Base-by-base conservation (phyloP, 2,329 filamentous ascomycete species). In the Dothistroma pini region DNA sequence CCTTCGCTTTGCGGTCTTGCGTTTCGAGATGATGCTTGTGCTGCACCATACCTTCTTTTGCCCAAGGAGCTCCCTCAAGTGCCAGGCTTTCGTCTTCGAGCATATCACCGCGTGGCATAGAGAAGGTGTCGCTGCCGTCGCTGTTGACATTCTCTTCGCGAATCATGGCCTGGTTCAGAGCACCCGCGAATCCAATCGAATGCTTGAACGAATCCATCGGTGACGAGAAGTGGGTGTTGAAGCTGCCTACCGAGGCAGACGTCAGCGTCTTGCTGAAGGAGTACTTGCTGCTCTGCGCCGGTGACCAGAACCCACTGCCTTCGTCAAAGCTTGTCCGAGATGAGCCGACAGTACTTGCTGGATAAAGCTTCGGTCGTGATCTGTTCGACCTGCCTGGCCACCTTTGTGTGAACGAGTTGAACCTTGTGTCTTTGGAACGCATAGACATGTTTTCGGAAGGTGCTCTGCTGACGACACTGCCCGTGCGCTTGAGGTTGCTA, bases 11-110 rank as follows among this genome's bases (percentile, higher is more conserved):
- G 79, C 95, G 96, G 67, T 96, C 93, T 38, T 91, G 83, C 4
- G 90, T 87, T 73, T 97, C 93, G 3, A 97, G 83, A 71, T 97
- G 93, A 74, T 97, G 93, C 76, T 97, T 97, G 79, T 99, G 93
- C 68, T 93, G 93, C 21, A 97, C 81, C 69, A 96, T 91, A 64
- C 95, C 95, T 76, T 99, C 95, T 77, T 99, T 99, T 31, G 96
- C 89, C 95, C 95, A 99, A 0, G 95, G 95, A n/a, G 95, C 91
- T 25, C 95, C 95, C 11, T 89, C 87, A 44, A 99, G 86, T 72
- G 96, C 93, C 12, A 99, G 83, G 0, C 89, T 91, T 71, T 99
- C 95, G 70, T 97, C 95, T 70, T 97, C 93, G 0, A 97, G 84
- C 10, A 97, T 79, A 22, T 69, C 71, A 21, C 63, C 66, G 14